phyloP scores from a whole-genome alignment of 177 flowering plant species.

The Vitis hybrid region DNA sequence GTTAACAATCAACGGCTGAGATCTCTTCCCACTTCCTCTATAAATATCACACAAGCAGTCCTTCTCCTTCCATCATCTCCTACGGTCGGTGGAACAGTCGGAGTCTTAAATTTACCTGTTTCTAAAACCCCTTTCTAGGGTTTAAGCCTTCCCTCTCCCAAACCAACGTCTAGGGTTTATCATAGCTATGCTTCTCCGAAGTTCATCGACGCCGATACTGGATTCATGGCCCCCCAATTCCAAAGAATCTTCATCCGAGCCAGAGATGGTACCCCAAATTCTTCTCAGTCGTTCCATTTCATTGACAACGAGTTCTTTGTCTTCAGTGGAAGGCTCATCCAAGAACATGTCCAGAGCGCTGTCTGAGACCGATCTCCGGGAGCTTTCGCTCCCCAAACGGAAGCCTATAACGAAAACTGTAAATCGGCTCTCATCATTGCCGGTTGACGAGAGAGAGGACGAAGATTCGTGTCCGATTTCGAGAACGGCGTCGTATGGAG shows the following conservation, averaged over 20 bases:
- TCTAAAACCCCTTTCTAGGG: too few species aligned
- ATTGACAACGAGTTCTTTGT: slow-evolving; percentile 7
- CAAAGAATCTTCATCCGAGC: slow-evolving; percentile 23
- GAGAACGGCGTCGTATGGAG: slow-evolving; percentile 13
- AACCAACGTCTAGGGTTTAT: not conserved
- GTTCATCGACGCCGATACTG: slow-evolving; percentile 44
- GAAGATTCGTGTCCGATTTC: slow-evolving; percentile 6
- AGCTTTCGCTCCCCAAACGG: slow-evolving; percentile 11
- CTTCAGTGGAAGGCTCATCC: slow-evolving; percentile 18
- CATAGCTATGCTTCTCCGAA: slow-evolving; percentile 37
- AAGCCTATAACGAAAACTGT: slow-evolving; percentile 4
- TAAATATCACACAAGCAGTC: not conserved
- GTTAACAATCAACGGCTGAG: not conserved
- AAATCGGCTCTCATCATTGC: slow-evolving; percentile 7
- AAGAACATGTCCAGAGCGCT: slow-evolving; percentile 36
- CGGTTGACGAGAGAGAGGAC: slow-evolving; percentile 23
- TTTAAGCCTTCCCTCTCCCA: too few species aligned
- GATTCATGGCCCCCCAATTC: slow-evolving; percentile 35
- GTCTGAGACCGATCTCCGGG: slow-evolving; percentile 43
- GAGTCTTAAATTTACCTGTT: too few species aligned
- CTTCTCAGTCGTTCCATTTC: slow-evolving; percentile 18
- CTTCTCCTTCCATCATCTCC: not conserved
- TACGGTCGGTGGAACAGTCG: too few species aligned
- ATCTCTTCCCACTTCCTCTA: slow-evolving; percentile 7
- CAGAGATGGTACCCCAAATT: slow-evolving; percentile 12